A percentile compares a stretch with the other conserved stretches of the same genome.
These are phyloP conservation scores for Nitzschia sp. DNA, from an alignment of 108 stramenopile species.

Conservation along the genomic window DNA sequence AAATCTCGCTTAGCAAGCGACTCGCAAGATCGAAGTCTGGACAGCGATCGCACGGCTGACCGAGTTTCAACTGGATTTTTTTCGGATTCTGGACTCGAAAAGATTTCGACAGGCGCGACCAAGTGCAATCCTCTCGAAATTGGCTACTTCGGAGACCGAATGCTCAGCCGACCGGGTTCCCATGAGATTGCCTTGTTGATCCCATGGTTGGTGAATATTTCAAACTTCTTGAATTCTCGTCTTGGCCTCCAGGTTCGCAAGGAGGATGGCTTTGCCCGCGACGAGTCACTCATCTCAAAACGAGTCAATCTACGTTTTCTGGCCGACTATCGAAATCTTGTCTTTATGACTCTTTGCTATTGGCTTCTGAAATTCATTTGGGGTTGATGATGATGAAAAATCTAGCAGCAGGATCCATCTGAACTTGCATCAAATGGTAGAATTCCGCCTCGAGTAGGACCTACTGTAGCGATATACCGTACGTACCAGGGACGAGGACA, in stretches of 20 bases:
- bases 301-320: conserved; percentile 83
- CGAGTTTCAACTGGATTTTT: conserved; percentile 52
- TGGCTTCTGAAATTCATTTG: background rate
- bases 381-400: no score
- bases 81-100: conserved; percentile 56
- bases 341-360: conserved; percentile 13
- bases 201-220: conserved; percentile 36
- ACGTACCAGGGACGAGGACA: no score
- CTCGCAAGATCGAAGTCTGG: conserved; percentile 5
- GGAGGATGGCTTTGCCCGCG: background rate
- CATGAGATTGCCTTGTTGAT: conserved; percentile 72
- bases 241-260: conserved; percentile 37
- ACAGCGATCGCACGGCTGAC: conserved; percentile 9
- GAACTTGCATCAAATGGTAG: no score
- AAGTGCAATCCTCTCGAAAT: conserved; percentile 70
- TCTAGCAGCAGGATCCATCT: no score
- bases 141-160: conserved; percentile 64
- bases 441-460: no score
- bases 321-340: conserved; percentile 75
- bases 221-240: conserved; percentile 52
- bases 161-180: conserved; percentile 48
- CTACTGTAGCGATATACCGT: no score
- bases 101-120: conserved; percentile 47
- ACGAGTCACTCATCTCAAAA: conserved; percentile 4
- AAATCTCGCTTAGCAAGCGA: conserved; percentile 4